phyloP scores from a whole-genome alignment of 2,329 filamentous ascomycete genomes.

The Fusarium verrucosum region DNA sequence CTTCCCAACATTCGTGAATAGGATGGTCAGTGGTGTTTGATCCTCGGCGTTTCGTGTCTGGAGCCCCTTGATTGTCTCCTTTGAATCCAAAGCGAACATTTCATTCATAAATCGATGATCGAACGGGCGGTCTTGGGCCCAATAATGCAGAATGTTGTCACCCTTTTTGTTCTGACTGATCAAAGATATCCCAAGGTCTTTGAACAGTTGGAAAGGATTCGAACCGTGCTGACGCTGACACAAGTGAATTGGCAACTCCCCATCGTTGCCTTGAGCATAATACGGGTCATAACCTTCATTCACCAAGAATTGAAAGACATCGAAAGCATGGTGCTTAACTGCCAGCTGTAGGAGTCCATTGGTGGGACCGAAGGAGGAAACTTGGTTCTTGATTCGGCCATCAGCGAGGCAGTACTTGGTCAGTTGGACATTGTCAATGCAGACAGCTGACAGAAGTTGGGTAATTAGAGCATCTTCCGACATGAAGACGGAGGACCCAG shows the following conservation, averaged over 20 bases:
- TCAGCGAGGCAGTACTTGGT: neutral
- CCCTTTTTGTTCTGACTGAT: neutral
- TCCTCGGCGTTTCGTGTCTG: neutral
- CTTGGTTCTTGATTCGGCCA: neutral
- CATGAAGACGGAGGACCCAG: neutral
- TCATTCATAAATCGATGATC: neutral
- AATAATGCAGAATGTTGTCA: neutral
- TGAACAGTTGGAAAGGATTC: accelerated
- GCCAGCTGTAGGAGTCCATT: neutral
- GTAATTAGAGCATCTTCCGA: neutral
- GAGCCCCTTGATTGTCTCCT: neutral
- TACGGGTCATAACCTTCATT: neutral
- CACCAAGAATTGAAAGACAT: neutral
- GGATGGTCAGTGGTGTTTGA: neutral
- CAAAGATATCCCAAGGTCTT: neutral
- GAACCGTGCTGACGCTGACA: neutral
- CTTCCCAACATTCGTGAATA: neutral
- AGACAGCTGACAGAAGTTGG: neutral
- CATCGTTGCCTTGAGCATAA: accelerated
- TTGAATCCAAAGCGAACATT: accelerated
- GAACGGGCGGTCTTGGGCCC: neutral
- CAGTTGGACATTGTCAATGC: accelerated
- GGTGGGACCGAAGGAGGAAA: accelerated
- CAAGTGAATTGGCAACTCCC: neutral
- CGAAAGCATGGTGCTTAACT: accelerated